Percentiles rank a stretch among this genome's conserved stretches.
Conservation (phyloP, 2,329 filamentous ascomycete genomes). For the Myriosclerotinia duriaeana region DNA sequence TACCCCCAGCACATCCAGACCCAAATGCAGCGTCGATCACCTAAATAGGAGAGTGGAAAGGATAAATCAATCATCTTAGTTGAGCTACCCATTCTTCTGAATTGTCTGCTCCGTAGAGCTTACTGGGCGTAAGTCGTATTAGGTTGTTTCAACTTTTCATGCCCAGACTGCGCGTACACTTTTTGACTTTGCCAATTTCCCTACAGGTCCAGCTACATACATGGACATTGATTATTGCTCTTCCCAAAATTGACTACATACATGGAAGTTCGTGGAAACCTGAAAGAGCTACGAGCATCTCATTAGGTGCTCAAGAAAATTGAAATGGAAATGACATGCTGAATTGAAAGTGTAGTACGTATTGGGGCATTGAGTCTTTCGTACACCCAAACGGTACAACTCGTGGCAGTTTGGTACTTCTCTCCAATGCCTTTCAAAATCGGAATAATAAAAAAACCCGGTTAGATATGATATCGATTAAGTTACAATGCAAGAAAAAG, state of each 20-base stretch:
- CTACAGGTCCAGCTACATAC: neutral
- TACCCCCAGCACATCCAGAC: neutral
- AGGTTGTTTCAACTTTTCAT: neutral
- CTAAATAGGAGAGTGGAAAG: conserved; percentile 6
- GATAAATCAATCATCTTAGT: no score
- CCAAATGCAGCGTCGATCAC: conserved; percentile 14
- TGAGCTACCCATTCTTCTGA: neutral
- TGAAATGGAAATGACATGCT: neutral
- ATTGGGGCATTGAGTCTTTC: no score
- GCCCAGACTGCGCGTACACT: conserved; percentile 12
- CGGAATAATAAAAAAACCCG: neutral
- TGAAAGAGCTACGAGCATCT: conserved; percentile 10
- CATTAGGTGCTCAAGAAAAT: neutral
- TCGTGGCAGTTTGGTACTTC: neutral
- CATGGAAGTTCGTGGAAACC: neutral
- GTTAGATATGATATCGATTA: neutral
- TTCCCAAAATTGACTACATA: neutral
- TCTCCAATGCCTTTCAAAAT: neutral
- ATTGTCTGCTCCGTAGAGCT: neutral
- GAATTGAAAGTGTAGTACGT: neutral
- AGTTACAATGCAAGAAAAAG: neutral
- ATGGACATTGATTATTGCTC: neutral
- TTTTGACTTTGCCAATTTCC: neutral
- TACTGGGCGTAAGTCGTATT: neutral
- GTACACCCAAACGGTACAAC: no score